Evolutionary conservation across 75 land plant species (phyloP), one percentile per base, ranked within the genome.

Genomic region (Picea glauca): DNA sequence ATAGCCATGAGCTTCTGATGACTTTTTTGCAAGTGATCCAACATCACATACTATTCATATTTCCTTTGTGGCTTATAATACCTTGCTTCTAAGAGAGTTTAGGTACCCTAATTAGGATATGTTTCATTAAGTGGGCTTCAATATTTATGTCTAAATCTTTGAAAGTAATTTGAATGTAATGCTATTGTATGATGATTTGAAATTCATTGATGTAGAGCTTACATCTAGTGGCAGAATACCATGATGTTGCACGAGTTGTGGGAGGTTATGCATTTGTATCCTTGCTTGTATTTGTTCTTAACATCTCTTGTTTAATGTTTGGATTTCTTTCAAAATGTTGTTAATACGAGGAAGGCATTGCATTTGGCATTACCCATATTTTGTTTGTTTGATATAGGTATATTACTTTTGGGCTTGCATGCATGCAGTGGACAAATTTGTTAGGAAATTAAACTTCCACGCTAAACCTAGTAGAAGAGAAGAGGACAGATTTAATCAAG

Each of bases 81-180:
- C 88, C 11, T 80, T 93, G 58, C 91, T 93, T 78, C 87, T 93
- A 50, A 93, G 92, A 12, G 93, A 93, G n/a, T n/a, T n/a, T n/a
- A n/a, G n/a, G n/a, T 91, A 83, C 62, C 91, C 96, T 21, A 92
- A 93, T 78, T 93, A 94, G 93, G 96, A 91, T 80, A 93, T 93
- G 96, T 91, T 90, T 80, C 92, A 92, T n/a, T 83, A 58, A 80
- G 57, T 60, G 17, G 72, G n/a, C 66, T 30, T 63, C 14, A 35
- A 26, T 9, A 59, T 0, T 56, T 18, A 80, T 46, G 15, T 35
- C 3, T n/a, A n/a, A n/a, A n/a, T n/a, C n/a, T n/a, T n/a, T 56
- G 2, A 8, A 56, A 21, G 57, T 23, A 0, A 0, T 63, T 15
- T 50, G 58, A 21, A 31, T 43, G 40, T 26, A 79, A 66, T n/a